Evolutionary conservation across 352 stramenopile genomes (phyloP).

Genomic region (Pythium rhizo-oryzae): DNA sequence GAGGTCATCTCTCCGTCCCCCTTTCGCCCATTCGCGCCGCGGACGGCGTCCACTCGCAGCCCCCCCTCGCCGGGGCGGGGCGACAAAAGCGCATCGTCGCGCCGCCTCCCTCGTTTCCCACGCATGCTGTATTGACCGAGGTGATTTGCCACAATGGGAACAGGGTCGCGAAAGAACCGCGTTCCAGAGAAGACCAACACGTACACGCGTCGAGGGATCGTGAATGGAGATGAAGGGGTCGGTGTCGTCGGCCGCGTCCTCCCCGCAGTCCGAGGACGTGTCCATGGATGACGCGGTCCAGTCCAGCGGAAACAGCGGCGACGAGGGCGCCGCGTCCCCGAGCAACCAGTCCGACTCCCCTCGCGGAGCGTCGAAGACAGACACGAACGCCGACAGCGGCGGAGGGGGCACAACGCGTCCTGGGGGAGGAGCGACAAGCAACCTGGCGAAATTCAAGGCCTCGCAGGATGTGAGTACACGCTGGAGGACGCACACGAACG

Average conservation of each 20-base stretch:
- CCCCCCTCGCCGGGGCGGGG: background rate
- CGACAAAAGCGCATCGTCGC: slow-evolving; percentile 5
- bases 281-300: slow-evolving; percentile 13
- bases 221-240: slow-evolving; percentile 13
- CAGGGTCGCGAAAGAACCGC: background rate
- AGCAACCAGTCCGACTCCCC: slow-evolving; percentile 4
- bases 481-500: background rate
- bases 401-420: background rate
- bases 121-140: background rate
- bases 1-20: slow-evolving; percentile 19
- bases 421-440: slow-evolving; percentile 25
- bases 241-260: slow-evolving; percentile 6
- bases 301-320: slow-evolving; percentile 15
- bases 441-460: slow-evolving; percentile 55
- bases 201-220: too few species aligned
- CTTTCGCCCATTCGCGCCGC: slow-evolving; percentile 4
- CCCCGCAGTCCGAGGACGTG: slow-evolving; percentile 11
- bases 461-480: slow-evolving; percentile 44
- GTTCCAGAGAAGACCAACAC: too few species aligned
- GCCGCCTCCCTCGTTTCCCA: background rate
- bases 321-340: background rate
- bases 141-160: slow-evolving; percentile 5
- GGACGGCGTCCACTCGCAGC: background rate
- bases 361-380: background rate
- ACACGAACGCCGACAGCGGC: slow-evolving; percentile 5